These are phyloP conservation scores for Mycosphaerella arachidis DNA, from an alignment of 2,329 filamentous ascomycete species.

Conservation along the genomic window DNA sequence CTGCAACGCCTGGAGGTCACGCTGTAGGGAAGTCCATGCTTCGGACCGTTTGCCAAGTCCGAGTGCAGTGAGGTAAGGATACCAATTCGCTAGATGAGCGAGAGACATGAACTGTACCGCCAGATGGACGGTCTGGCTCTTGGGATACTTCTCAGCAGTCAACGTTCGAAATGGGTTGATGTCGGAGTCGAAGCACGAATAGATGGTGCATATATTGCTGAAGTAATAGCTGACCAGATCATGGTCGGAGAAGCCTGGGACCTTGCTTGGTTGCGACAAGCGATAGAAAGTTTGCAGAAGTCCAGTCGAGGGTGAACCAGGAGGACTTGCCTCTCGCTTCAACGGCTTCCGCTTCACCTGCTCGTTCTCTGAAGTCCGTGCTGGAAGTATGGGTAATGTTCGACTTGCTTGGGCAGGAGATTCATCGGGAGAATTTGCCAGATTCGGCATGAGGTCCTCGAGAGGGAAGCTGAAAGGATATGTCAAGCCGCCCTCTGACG, in stretches of 20 bases:
- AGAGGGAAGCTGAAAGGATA: background rate
- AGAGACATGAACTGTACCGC: constrained; percentile 61
- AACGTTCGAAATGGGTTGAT: constrained; percentile 59
- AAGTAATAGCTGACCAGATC: constrained; percentile 61
- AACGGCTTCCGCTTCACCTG: background rate
- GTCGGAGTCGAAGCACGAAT: constrained; percentile 61
- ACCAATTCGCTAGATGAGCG: constrained; percentile 56
- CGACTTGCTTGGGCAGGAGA: background rate
- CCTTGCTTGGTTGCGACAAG: constrained; percentile 23
- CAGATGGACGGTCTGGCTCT: constrained; percentile 48
- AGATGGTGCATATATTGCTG: constrained; percentile 57
- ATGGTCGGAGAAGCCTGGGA: constrained; percentile 31
- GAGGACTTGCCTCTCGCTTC: background rate
- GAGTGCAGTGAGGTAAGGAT: constrained; percentile 49
- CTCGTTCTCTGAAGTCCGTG: background rate
- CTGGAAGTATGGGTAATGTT: background rate
- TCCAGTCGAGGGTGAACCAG: constrained; percentile 3
- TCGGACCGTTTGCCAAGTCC: constrained; percentile 51
- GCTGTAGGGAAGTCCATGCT: constrained; percentile 49
- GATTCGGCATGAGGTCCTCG: background rate
- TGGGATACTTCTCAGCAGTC: constrained; percentile 53
- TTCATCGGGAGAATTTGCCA: background rate
- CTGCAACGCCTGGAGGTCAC: constrained; percentile 45
- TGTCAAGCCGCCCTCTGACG: background rate
- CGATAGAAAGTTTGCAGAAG: constrained; percentile 24